Evolutionary conservation across 177 flowering plant species (phyloP).

Genomic region (Vitis hybrid): DNA sequence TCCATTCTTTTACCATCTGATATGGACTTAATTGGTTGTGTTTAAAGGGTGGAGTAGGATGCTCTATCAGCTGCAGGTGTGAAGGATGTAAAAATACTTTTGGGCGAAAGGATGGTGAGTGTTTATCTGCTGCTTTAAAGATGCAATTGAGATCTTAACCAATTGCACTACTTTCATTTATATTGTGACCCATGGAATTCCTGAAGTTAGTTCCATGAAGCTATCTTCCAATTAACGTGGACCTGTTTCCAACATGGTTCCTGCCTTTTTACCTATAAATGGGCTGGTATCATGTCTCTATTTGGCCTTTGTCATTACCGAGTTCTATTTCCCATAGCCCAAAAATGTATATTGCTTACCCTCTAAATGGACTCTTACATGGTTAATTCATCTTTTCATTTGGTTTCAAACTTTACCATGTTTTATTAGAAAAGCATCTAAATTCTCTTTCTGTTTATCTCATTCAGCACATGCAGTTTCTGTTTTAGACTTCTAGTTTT

Average conservation of each 20-base stretch:
- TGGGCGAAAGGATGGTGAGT: conserved; percentile 86
- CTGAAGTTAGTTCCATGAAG: neutral
- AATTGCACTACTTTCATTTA: neutral
- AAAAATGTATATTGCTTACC: too few relatives aligned
- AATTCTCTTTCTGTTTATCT: too few relatives aligned
- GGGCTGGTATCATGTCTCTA: neutral
- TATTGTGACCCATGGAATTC: neutral
- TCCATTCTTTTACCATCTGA: conserved; percentile 19
- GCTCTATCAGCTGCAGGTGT: conserved; percentile 91
- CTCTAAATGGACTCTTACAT: too few relatives aligned
- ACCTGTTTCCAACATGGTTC: neutral
- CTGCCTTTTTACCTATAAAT: neutral
- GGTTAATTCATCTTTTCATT: too few relatives aligned
- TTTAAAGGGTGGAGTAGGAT: conserved; percentile 88
- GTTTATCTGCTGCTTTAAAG: neutral
- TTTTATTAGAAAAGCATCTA: too few relatives aligned
- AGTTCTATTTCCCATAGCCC: too few relatives aligned
- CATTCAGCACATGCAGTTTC: neutral
- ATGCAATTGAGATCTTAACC: neutral
- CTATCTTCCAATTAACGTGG: neutral
- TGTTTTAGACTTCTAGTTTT: neutral
- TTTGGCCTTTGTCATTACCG: neutral
- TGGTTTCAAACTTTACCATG: too few relatives aligned
- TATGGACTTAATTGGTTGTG: conserved; percentile 3
- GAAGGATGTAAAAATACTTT: conserved; percentile 84